A percentile compares a stretch with the other conserved stretches of the same genome.
These are phyloP conservation scores for Hansenula sp. DNA, from an alignment of 1,139 yeast genomes.

Conservation along the genomic window DNA sequence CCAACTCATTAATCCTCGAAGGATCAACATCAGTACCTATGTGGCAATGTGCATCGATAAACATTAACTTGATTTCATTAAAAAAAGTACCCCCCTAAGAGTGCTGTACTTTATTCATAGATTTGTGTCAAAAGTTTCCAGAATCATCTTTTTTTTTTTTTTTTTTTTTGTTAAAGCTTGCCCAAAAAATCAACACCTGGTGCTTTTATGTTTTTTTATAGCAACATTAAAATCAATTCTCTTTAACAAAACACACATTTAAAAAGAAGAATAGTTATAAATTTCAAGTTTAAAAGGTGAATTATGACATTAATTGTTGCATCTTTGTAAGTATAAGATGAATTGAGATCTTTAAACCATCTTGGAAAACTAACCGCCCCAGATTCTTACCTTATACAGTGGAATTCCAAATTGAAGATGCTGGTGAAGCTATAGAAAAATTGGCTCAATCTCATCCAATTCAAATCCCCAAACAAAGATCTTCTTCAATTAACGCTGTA, in stretches of 20 bases:
- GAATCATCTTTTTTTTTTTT: no score
- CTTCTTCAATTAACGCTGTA: constrained; percentile 14
- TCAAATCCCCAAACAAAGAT: constrained; percentile 14
- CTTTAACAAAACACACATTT: no score
- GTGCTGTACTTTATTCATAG: no score
- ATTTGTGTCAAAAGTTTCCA: no score
- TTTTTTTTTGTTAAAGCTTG: no score
- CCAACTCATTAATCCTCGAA: constrained; percentile 5
- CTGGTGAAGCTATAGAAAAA: constrained; percentile 22
- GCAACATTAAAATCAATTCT: no score
- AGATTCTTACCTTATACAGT: constrained; percentile 73
- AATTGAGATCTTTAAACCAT: no score
- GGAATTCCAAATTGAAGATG: constrained; percentile 50
- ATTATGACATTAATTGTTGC: constrained; percentile 64
- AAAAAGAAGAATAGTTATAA: no score
- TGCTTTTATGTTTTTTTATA: no score
- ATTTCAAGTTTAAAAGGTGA: no score
- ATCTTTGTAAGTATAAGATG: constrained; percentile 52
- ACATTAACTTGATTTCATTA: constrained; percentile 12
- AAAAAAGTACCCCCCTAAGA: no score
- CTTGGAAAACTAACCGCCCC: constrained; percentile 7
- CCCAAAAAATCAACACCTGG: no score
- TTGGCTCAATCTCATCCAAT: constrained; percentile 14
- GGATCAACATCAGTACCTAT: constrained; percentile 27
- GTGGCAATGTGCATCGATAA: constrained; percentile 64